phyloP scores from a whole-genome alignment of 2,329 filamentous ascomycete genomes.

The Exophiala viscosa region DNA sequence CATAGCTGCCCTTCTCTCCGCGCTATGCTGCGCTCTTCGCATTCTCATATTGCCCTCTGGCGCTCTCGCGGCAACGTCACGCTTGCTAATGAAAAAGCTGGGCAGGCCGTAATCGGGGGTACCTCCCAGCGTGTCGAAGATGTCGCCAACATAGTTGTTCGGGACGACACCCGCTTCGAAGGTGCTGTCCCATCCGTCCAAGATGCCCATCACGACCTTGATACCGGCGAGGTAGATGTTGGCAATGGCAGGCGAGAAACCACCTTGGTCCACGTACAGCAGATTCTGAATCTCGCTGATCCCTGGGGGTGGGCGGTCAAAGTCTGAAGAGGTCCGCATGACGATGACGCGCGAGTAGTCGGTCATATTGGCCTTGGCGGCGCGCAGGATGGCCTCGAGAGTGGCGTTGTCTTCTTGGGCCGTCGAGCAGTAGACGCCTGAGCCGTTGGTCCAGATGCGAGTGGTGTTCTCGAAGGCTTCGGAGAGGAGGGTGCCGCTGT shows the following conservation, averaged over 20 bases:
- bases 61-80: slow-evolving; percentile 37
- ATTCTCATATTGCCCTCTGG: slow-evolving; percentile 27
- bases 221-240: slow-evolving; percentile 67
- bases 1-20: slow-evolving; percentile 1
- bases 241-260: slow-evolving; percentile 58
- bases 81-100: slow-evolving; percentile 12
- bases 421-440: slow-evolving; percentile 64
- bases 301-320: slow-evolving; percentile 64
- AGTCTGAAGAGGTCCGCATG: slow-evolving; percentile 67
- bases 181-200: slow-evolving; percentile 57
- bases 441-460: slow-evolving; percentile 62
- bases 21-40: slow-evolving; percentile 10
- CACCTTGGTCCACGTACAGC: slow-evolving; percentile 58
- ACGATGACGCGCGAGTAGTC: slow-evolving; percentile 67
- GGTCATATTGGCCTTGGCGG: slow-evolving; percentile 53
- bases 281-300: slow-evolving; percentile 58
- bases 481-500: slow-evolving; percentile 57
- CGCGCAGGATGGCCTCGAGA: slow-evolving; percentile 62
- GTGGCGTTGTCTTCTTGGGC: slow-evolving; percentile 71
- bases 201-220: slow-evolving; percentile 61
- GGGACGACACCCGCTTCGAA: slow-evolving; percentile 57
- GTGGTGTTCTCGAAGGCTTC: slow-evolving; percentile 65
- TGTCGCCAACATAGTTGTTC: slow-evolving; percentile 66
- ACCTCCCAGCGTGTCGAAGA: slow-evolving; percentile 66
- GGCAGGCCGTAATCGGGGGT: slow-evolving; percentile 59